Conservation (phyloP, 768 basidiomycete species). For the Macrocybe gigantea region DNA sequence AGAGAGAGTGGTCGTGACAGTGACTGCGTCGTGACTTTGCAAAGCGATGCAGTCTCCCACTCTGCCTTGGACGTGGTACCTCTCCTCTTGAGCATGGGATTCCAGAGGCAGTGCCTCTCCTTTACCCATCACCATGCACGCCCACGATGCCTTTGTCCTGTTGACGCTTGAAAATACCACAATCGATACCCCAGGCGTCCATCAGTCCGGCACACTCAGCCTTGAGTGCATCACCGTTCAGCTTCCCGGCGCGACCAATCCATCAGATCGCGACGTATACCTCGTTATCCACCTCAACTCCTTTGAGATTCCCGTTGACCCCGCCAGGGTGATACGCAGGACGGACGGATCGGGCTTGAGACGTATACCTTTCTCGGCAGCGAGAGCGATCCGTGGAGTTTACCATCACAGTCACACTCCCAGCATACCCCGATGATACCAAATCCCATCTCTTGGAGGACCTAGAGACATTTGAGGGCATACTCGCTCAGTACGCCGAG, state of each 20-base stretch:
- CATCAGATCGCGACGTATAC: slow-evolving; percentile 51
- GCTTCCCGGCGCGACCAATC: slow-evolving; percentile 21
- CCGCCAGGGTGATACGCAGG: slow-evolving; percentile 39
- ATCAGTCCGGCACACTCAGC: slow-evolving; percentile 39
- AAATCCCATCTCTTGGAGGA: slow-evolving; percentile 43
- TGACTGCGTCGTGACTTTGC: too few species aligned
- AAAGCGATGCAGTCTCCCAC: too few species aligned
- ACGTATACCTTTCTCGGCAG: slow-evolving; percentile 40
- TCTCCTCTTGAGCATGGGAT: too few species aligned
- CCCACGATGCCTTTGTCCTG: slow-evolving; percentile 46
- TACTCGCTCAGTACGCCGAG: slow-evolving; percentile 61
- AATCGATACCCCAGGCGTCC: slow-evolving; percentile 24
- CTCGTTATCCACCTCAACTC: slow-evolving; percentile 54
- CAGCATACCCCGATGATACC: slow-evolving; percentile 13
- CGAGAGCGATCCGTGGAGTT: slow-evolving; percentile 28
- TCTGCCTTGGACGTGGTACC: too few species aligned
- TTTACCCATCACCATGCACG: slow-evolving; percentile 7
- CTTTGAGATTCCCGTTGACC: slow-evolving; percentile 58
- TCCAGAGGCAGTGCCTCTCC: neutral
- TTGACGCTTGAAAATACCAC: slow-evolving; percentile 45
- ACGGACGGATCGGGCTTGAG: slow-evolving; percentile 24
- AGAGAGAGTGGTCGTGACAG: too few species aligned
- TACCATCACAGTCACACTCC: slow-evolving; percentile 26
- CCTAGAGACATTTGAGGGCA: slow-evolving; percentile 57
- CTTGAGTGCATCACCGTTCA: slow-evolving; percentile 60